Evolutionary conservation across 192 early-diverging fungal genomes (phyloP).

Genomic region (Linderina pennispora): DNA sequence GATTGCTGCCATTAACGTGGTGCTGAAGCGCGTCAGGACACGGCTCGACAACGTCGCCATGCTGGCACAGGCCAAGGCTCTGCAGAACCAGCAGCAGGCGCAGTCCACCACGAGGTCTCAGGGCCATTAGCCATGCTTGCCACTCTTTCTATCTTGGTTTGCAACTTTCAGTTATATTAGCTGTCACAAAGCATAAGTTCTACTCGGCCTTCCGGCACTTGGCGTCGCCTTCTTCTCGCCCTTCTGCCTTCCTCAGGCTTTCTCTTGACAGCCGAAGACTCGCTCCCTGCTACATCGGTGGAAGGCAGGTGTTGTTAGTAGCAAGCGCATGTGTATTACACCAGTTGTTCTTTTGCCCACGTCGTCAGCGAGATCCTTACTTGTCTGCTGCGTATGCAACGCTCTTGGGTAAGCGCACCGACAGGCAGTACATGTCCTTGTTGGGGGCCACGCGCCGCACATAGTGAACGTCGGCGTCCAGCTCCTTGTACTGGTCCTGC

Average conservation of each 20-base stretch:
- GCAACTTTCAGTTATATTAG: neutral
- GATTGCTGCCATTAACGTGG: slow-evolving; percentile 24
- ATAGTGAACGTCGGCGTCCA: slow-evolving; percentile 55
- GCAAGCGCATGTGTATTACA: too few species aligned
- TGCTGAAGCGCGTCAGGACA: slow-evolving; percentile 29
- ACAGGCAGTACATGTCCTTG: slow-evolving; percentile 98
- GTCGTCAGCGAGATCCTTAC: too few species aligned
- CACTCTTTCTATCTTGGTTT: neutral
- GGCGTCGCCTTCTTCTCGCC: too few species aligned
- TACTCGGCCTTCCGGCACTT: neutral
- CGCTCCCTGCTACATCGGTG: neutral
- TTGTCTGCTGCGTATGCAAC: slow-evolving; percentile 67
- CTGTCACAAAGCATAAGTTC: too few species aligned
- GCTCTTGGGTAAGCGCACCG: slow-evolving; percentile 68
- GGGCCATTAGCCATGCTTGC: neutral
- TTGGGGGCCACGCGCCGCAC: slow-evolving; percentile 97
- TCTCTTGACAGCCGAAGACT: neutral
- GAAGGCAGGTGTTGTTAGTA: too few species aligned
- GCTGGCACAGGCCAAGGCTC: slow-evolving; percentile 39
- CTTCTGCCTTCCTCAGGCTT: neutral
- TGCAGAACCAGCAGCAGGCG: slow-evolving; percentile 21
- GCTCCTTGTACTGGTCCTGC: slow-evolving; percentile 24
- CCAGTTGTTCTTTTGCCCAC: too few species aligned
- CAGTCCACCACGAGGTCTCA: neutral
- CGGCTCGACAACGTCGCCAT: slow-evolving; percentile 38